These are phyloP conservation scores for Verbena officinalis DNA, from an alignment of 257 asterid species.

Conservation along the genomic window DNA sequence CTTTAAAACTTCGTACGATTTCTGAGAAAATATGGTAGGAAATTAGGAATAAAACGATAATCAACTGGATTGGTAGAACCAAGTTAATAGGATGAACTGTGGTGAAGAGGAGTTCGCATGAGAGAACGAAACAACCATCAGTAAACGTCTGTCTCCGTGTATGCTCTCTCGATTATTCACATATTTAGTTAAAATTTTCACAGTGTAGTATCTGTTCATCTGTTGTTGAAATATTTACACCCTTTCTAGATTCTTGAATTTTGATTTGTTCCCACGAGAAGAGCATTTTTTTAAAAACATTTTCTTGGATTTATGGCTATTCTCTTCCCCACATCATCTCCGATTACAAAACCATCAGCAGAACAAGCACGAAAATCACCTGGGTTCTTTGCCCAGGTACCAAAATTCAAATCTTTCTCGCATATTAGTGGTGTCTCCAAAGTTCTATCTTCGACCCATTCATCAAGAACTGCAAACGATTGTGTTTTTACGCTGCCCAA, in stretches of 20 bases:
- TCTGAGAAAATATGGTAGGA: no score
- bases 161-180: no score
- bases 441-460: constrained; percentile 48
- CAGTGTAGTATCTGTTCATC: no score
- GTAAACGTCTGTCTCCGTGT: no score
- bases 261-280: constrained; percentile 15
- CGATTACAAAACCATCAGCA: constrained; percentile 52
- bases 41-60: no score
- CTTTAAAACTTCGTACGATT: no score
- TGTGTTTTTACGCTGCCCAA: constrained; percentile 65
- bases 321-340: constrained; percentile 59
- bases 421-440: constrained; percentile 40
- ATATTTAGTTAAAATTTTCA: no score
- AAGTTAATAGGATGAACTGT: no score
- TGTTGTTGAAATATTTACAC: no score
- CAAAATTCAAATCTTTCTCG: constrained; percentile 48
- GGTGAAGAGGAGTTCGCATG: no score
- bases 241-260: constrained; percentile 23
- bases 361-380: constrained; percentile 39
- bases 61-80: no score
- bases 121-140: no score
- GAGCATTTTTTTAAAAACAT: neutral
- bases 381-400: constrained; percentile 42
- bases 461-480: constrained; percentile 44
- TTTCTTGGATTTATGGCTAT: constrained; percentile 51